These are phyloP conservation scores for Neocatenulostroma microsporum DNA, from an alignment of 2,329 filamentous ascomycete species.

Conservation along the genomic window DNA sequence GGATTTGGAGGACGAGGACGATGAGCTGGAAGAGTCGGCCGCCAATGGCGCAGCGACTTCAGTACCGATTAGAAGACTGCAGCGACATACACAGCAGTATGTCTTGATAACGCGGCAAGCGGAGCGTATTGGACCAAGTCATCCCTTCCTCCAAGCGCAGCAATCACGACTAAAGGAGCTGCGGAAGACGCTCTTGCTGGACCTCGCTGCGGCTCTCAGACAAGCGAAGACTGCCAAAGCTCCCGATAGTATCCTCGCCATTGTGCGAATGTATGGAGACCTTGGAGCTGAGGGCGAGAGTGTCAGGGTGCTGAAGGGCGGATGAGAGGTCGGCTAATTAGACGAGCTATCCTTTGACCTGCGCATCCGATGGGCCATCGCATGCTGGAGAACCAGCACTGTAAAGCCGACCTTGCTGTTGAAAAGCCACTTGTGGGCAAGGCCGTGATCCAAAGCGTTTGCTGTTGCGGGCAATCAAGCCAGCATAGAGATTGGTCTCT, in stretches of 20 bases:
- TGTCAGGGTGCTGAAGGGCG: constrained; percentile 46
- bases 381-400: too few relatives aligned
- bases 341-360: too few relatives aligned
- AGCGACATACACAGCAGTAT: constrained; percentile 52
- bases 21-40: constrained; percentile 28
- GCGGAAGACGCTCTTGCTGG: constrained; percentile 55
- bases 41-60: constrained; percentile 28
- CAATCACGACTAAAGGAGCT: constrained; percentile 50
- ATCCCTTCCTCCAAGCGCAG: constrained; percentile 57
- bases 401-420: too few relatives aligned
- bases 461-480: too few relatives aligned
- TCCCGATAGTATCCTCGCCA: constrained; percentile 43
- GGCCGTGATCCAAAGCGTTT: too few relatives aligned
- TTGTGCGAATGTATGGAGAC: constrained; percentile 54
- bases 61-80: constrained; percentile 38
- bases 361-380: too few relatives aligned
- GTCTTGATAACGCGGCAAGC: constrained; percentile 47
- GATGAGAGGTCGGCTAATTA: too few relatives aligned
- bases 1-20: constrained; percentile 25
- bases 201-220: constrained; percentile 56
- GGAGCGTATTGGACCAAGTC: constrained; percentile 45
- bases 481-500: too few relatives aligned
- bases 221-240: constrained; percentile 42
- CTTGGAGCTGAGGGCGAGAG: constrained; percentile 55
- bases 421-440: too few relatives aligned